Evolutionary conservation across 2,329 filamentous ascomycete species (phyloP).

Genomic region (Botryotinia convoluta): DNA sequence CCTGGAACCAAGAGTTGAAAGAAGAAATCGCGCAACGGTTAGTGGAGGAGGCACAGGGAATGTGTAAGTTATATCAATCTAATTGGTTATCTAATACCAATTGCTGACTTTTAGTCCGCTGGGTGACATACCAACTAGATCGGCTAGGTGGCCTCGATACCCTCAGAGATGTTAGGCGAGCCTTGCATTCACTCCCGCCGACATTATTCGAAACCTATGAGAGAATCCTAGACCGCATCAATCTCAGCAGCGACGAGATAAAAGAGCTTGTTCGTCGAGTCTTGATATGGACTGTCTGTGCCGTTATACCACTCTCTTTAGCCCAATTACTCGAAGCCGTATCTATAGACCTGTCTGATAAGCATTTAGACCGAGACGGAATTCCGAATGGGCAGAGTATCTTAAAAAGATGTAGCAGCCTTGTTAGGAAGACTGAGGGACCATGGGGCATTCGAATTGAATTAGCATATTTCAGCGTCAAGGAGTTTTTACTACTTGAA

Average conservation of each 20-base stretch:
- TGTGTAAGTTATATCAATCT: conserved; percentile 18
- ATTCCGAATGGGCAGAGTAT: conserved; percentile 28
- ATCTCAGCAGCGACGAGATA: conserved; percentile 25
- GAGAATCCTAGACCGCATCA: conserved; percentile 34
- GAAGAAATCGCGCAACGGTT: conserved; percentile 22
- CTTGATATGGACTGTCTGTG: conserved; percentile 25
- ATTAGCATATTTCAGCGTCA: conserved; percentile 34
- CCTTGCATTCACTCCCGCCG: conserved; percentile 24
- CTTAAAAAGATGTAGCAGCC: conserved; percentile 30
- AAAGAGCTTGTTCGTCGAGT: conserved; percentile 27
- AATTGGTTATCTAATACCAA: no score
- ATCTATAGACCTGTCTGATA: conserved; percentile 20
- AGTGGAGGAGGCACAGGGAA: conserved; percentile 23
- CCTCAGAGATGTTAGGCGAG: conserved; percentile 24
- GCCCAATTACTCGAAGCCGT: conserved; percentile 24
- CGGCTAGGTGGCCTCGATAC: conserved; percentile 24
- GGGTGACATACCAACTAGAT: conserved; percentile 26
- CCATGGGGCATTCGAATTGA: conserved; percentile 21
- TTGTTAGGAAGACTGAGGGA: conserved; percentile 24
- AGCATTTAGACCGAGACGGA: conserved; percentile 22
- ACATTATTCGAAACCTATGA: conserved; percentile 33
- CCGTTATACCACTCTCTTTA: conserved; percentile 11
- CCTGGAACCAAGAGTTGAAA: conserved; percentile 19
- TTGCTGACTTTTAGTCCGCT: conserved; percentile 20
- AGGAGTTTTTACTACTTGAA: conserved; percentile 27